A percentile compares a stretch with the other conserved stretches of the same genome.
phyloP scores from a whole-genome alignment of 495 filamentous ascomycete genomes.

The Podospora sp. region DNA sequence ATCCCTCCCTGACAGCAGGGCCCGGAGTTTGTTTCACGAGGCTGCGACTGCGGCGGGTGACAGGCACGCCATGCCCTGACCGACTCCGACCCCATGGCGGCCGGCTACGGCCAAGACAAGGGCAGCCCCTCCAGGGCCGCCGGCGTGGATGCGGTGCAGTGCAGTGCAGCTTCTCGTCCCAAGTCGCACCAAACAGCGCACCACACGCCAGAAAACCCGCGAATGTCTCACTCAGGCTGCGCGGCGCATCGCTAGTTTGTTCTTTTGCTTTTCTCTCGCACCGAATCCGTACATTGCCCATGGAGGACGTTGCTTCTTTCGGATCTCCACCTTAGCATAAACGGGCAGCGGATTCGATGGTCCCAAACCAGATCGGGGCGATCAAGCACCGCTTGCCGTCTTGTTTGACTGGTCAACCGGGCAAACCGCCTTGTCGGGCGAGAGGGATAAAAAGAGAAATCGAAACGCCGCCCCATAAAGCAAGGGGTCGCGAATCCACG shows the following conservation, averaged over 20 bases:
- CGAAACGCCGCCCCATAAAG: constrained; percentile 4
- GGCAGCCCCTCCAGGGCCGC: not conserved
- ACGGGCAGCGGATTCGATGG: constrained; percentile 2
- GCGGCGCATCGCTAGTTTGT: not conserved
- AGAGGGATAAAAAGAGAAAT: constrained; percentile 14
- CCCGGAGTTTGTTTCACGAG: not conserved
- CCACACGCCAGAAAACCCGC: not conserved
- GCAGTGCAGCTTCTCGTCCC: not conserved
- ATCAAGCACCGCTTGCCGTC: constrained; percentile 9
- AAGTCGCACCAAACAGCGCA: not conserved
- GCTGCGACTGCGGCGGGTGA: not conserved
- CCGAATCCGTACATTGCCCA: not conserved
- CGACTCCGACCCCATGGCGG: not conserved
- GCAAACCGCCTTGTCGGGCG: constrained; percentile 12
- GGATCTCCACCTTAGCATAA: not conserved
- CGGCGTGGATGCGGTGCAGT: not conserved
- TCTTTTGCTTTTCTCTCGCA: not conserved
- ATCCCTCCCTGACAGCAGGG: not conserved
- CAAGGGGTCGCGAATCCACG: not conserved
- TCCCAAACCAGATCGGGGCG: constrained; percentile 9
- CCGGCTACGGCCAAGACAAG: not conserved
- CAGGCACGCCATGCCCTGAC: not conserved
- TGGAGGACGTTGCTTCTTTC: not conserved
- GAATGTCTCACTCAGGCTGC: not conserved
- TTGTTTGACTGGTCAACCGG: constrained; percentile 6